These are phyloP conservation scores for Aspergillus asperescens DNA, from an alignment of 495 filamentous ascomycete species.

Conservation along the genomic window DNA sequence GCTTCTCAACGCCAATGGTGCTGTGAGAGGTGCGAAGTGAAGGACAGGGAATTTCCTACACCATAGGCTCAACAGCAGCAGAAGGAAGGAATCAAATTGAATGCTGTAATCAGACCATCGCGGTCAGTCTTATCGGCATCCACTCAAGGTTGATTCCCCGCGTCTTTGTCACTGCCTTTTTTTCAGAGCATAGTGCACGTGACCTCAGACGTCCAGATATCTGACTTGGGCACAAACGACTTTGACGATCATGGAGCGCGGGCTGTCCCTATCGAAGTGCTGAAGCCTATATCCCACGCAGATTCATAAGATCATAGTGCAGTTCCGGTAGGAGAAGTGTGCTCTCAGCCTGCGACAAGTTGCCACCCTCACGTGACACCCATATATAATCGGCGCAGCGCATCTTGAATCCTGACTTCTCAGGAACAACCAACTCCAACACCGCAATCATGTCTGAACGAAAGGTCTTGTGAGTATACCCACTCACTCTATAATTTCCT, in stretches of 20 bases:
- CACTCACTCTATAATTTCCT: neutral
- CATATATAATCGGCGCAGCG: neutral
- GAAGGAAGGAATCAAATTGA: neutral
- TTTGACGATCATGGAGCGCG: no score
- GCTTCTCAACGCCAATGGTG: neutral
- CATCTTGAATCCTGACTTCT: neutral
- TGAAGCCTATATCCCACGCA: no score
- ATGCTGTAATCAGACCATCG: neutral
- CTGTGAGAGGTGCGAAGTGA: neutral
- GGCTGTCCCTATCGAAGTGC: neutral
- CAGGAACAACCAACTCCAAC: neutral
- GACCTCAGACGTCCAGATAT: no score
- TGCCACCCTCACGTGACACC: conserved; percentile 5
- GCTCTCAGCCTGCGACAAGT: no score
- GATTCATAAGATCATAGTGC: no score
- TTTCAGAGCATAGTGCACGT: neutral
- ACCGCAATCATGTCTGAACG: conserved; percentile 72
- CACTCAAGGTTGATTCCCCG: neutral
- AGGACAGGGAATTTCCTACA: neutral
- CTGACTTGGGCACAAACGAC: no score
- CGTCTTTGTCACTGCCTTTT: neutral
- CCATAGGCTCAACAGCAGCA: neutral
- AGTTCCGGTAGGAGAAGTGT: no score
- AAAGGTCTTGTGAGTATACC: conserved; percentile 26
- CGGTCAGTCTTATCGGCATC: neutral